Evolutionary conservation across 169 alveolate genomes (phyloP).

Genomic region (Plasmodium gonderi): DNA sequence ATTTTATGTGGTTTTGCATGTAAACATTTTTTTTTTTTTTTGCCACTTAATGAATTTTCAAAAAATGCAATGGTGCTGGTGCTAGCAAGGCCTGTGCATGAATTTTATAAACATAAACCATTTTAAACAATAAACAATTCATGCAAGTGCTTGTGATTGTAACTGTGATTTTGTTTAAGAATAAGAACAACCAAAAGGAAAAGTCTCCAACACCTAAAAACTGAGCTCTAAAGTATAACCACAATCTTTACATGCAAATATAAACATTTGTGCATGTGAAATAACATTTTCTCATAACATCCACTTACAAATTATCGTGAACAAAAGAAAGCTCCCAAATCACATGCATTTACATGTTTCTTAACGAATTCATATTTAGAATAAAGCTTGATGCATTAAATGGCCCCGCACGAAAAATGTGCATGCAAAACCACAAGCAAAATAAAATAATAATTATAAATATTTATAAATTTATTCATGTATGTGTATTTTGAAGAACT

Average conservation of each 20-base stretch:
- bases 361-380: not conserved
- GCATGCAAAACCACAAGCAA: not conserved
- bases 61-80: not conserved
- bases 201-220: too few species aligned
- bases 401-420: not conserved
- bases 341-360: not conserved
- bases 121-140: slow-evolving; percentile 2
- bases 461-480: not conserved
- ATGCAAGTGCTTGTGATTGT: not conserved
- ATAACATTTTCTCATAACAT: not conserved
- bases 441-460: not conserved
- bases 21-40: not conserved
- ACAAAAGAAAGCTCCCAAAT: not conserved
- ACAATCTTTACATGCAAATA: not conserved
- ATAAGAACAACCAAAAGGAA: not conserved
- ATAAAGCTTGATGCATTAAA: not conserved
- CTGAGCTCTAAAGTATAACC: not conserved
- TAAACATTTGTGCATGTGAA: not conserved
- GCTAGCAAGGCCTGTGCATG: not conserved
- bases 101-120: not conserved
- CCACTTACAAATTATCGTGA: not conserved
- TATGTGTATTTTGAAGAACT: not conserved
- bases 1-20: slow-evolving; percentile 6
- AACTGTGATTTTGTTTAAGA: not conserved
- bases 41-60: not conserved